Evolutionary conservation across 768 basidiomycete genomes (phyloP), one percentile per base, ranked within the genome.

Genomic region (Leccinellum rugosiceps): DNA sequence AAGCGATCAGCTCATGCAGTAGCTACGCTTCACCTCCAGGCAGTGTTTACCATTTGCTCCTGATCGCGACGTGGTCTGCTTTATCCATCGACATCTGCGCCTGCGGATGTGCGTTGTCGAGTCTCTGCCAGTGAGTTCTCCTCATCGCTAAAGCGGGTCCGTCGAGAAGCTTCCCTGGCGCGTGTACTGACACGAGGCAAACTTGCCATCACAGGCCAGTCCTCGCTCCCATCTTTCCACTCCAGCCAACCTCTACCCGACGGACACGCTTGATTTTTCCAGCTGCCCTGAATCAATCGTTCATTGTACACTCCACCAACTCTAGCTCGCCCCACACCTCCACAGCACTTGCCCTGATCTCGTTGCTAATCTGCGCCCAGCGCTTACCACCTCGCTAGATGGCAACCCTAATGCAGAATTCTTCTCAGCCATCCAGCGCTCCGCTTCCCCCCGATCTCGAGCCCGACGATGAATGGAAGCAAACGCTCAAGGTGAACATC

Each of bases 121-220:
- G 46, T 44, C 25, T 7, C 7, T 15, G 21, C 17, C 45, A 54
- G 67, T 69, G 57, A 69, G 67, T 59, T 15, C 15, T 41, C 41
- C 44, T 28, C 48, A 19, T 41, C 19, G 10, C 31, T 15, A n/a
- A 21, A 43, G 8, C 50, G 45, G 44, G 26, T 46, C 58, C 44
- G 32, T 60, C 59, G 50, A 44, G 56, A 35, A 50, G 51, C 62
- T 72, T 72, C 70, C 68, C 67, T 65, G 72, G 75, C 77, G 76
- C 77, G 79, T 80, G 80, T 73, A 65, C 74, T 78, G 62, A 81
- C 81, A 83, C 79, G 82, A 83, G 80, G 82, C 81, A 75, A 53
- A 55, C 61, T 66, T 72, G 76, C 76, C 74, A 70, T 72, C 72
- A 75, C 75, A 75, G 62, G 54, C 55, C 65, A 43, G 14, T 57